phyloP scores from a whole-genome alignment of 73 alveolate species.

The Breviolum minutum region DNA sequence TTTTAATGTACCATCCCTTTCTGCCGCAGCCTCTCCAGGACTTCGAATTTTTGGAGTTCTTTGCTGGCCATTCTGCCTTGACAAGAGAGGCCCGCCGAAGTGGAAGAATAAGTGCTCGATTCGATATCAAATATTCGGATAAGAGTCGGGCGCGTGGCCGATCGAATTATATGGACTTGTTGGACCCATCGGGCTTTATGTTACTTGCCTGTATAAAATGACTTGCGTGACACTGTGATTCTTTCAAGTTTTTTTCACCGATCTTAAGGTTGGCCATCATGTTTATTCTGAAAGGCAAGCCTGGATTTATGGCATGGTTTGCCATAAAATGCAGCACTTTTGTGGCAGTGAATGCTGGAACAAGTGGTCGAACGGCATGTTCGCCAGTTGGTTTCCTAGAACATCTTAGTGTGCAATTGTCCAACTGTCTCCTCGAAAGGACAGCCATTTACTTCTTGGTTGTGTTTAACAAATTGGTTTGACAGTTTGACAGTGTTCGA shows the following conservation, averaged over 20 bases:
- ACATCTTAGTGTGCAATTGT: not conserved
- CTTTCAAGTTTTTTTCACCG: not conserved
- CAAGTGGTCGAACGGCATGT: not conserved
- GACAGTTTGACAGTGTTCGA: not conserved
- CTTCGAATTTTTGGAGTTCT: not conserved
- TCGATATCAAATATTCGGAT: not conserved
- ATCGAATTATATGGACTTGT: not conserved
- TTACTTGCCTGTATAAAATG: not conserved
- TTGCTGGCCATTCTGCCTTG: not conserved
- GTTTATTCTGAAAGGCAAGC: not conserved
- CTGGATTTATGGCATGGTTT: not conserved
- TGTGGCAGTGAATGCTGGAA: not conserved
- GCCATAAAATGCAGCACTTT: not conserved
- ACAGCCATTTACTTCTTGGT: not conserved
- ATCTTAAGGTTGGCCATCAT: not conserved
- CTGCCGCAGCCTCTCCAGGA: not conserved
- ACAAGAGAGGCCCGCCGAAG: not conserved
- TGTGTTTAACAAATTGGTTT: not conserved
- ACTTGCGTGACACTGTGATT: not conserved
- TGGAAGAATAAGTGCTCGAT: not conserved
- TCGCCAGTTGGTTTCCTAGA: not conserved
- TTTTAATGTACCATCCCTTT: not conserved
- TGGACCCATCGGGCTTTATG: not conserved
- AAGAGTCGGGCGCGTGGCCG: not conserved
- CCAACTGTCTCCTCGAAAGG: not conserved